phyloP scores from a whole-genome alignment of 2,329 filamentous ascomycete genomes.

The Albophoma yamanashiensis region DNA sequence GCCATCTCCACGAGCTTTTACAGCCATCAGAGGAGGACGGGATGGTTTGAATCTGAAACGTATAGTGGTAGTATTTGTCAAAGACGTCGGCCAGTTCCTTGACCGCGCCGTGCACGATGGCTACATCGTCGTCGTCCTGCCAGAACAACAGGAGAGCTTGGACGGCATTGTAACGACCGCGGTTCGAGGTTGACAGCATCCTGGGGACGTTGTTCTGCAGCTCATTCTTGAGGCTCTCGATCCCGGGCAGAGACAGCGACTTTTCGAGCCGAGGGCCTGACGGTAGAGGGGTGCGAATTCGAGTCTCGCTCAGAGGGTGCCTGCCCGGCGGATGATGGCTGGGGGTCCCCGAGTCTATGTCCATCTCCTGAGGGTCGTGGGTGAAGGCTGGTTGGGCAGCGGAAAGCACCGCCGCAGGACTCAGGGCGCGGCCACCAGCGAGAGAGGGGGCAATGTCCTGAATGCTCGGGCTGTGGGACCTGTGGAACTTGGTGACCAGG shows the following conservation, averaged over 20 bases:
- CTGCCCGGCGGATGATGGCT: slow-evolving; percentile 24
- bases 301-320: slow-evolving; percentile 32
- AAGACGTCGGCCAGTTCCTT: slow-evolving; percentile 40
- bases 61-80: slow-evolving; percentile 41
- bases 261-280: slow-evolving; percentile 45
- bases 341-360: slow-evolving; percentile 31
- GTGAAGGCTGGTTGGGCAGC: slow-evolving; percentile 27
- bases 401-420: slow-evolving; percentile 28
- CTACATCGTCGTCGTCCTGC: slow-evolving; percentile 40
- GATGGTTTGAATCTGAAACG: slow-evolving; percentile 36
- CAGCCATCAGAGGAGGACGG: slow-evolving; percentile 35
- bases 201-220: slow-evolving; percentile 39
- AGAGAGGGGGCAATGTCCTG: slow-evolving; percentile 36
- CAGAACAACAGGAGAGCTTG: slow-evolving; percentile 44
- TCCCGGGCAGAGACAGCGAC: slow-evolving; percentile 35
- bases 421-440: slow-evolving; percentile 32
- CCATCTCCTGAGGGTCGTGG: slow-evolving; percentile 43
- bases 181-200: slow-evolving; percentile 37
- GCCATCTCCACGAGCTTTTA: slow-evolving; percentile 42
- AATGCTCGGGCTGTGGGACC: slow-evolving; percentile 38
- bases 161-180: slow-evolving; percentile 42
- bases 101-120: slow-evolving; percentile 27
- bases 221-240: slow-evolving; percentile 40
- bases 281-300: slow-evolving; percentile 44
- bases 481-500: slow-evolving; percentile 41